These are phyloP conservation scores for Lecanosticta acicola DNA, from an alignment of 2,329 filamentous ascomycete species.

Conservation along the genomic window DNA sequence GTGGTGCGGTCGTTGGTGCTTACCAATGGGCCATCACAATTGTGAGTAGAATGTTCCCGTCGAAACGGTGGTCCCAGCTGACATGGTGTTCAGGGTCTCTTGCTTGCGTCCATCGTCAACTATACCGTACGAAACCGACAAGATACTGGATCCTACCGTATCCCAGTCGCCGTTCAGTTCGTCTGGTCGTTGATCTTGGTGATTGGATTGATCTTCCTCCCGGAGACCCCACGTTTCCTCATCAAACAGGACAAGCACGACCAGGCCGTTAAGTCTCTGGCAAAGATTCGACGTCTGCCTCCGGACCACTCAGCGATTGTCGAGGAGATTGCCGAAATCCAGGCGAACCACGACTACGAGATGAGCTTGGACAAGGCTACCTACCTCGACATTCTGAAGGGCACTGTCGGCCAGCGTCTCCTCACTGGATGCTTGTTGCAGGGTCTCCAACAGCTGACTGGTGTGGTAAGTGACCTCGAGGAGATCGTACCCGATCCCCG, in stretches of 20 bases:
- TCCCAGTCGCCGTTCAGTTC: slow-evolving; percentile 34
- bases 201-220: slow-evolving; percentile 31
- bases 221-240: slow-evolving; percentile 32
- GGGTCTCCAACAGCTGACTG: slow-evolving; percentile 72
- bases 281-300: slow-evolving; percentile 64
- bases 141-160: slow-evolving; percentile 34
- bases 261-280: slow-evolving; percentile 21
- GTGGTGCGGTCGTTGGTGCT: slow-evolving; percentile 54
- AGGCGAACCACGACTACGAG: slow-evolving; percentile 85
- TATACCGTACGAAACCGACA: slow-evolving; percentile 50
- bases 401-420: slow-evolving; percentile 60
- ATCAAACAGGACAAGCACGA: slow-evolving; percentile 33
- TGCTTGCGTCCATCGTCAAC: slow-evolving; percentile 63
- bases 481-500: not conserved
- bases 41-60: slow-evolving; percentile 28
- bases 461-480: slow-evolving; percentile 17
- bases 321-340: slow-evolving; percentile 72
- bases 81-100: slow-evolving; percentile 47
- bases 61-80: slow-evolving; percentile 37
- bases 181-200: slow-evolving; percentile 33
- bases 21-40: slow-evolving; percentile 53
- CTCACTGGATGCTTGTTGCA: slow-evolving; percentile 69
- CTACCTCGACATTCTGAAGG: slow-evolving; percentile 59
- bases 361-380: slow-evolving; percentile 54
- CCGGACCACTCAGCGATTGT: slow-evolving; percentile 56